Percentiles rank a stretch among this genome's conserved stretches.
Evolutionary conservation across 2,329 filamentous ascomycete species (phyloP).

Genomic region (Fusarium sp.): DNA sequence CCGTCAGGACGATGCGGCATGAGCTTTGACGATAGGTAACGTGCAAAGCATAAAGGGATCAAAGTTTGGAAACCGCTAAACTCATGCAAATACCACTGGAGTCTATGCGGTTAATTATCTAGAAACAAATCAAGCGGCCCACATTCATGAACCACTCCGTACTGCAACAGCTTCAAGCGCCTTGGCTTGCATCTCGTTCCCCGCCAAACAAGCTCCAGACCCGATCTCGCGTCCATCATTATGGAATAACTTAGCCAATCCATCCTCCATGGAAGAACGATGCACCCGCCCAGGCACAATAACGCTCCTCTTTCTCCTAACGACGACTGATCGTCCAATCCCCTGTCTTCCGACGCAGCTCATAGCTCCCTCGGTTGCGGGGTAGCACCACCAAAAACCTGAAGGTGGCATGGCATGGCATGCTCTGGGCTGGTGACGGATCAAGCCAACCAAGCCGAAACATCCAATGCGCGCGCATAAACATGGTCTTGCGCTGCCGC

Average conservation of each 20-base stretch:
- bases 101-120: slow-evolving; percentile 13
- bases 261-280: slow-evolving; percentile 18
- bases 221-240: slow-evolving; percentile 5
- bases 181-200: slow-evolving; percentile 47
- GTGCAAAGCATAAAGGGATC: background rate
- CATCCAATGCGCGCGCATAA: slow-evolving; percentile 45
- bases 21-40: slow-evolving; percentile 1
- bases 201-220: slow-evolving; percentile 46
- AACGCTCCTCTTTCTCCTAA: slow-evolving; percentile 12
- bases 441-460: slow-evolving; percentile 35
- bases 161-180: slow-evolving; percentile 24
- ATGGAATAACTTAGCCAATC: background rate
- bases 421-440: slow-evolving; percentile 18
- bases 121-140: slow-evolving; percentile 15
- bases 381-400: slow-evolving; percentile 38
- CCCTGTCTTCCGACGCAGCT: slow-evolving; percentile 45
- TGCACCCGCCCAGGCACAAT: slow-evolving; percentile 25
- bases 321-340: slow-evolving; percentile 40
- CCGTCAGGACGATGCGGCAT: background rate
- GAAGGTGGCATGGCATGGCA: slow-evolving; percentile 32
- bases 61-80: slow-evolving; percentile 19
- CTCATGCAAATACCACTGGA: slow-evolving; percentile 10
- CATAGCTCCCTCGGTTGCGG: slow-evolving; percentile 44
- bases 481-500: slow-evolving; percentile 47
- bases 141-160: slow-evolving; percentile 20